Conservation (phyloP, 1,284 basidiomycete genomes). For the Cryptococcus sp. region DNA sequence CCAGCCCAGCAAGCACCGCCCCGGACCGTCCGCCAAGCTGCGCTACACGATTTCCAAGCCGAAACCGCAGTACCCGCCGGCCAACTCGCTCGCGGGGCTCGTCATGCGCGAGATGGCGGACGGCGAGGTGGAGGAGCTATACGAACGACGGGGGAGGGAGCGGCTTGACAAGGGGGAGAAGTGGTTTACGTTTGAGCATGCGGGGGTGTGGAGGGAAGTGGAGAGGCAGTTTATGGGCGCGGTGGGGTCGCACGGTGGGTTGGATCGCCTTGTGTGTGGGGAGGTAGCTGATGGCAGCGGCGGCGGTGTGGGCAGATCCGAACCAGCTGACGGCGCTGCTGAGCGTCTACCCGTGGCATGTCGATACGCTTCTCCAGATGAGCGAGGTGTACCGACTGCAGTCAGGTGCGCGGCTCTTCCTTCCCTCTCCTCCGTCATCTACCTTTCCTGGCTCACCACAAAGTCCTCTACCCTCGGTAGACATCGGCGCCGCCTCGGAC, state of each 20-base stretch:
- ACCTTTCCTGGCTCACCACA: too few species aligned
- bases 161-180: slow-evolving; percentile 57
- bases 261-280: background rate
- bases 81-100: slow-evolving; percentile 56
- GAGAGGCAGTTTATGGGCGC: slow-evolving; percentile 75
- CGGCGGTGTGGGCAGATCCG: slow-evolving; percentile 50
- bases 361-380: slow-evolving; percentile 83
- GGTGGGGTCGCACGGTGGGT: slow-evolving; percentile 71
- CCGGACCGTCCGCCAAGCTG: slow-evolving; percentile 32
- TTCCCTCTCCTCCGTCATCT: background rate
- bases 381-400: slow-evolving; percentile 72
- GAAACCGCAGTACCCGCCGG: slow-evolving; percentile 51
- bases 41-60: slow-evolving; percentile 44
- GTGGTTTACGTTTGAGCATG: slow-evolving; percentile 84
- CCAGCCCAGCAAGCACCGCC: slow-evolving; percentile 25
- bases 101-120: slow-evolving; percentile 59
- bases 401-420: slow-evolving; percentile 66
- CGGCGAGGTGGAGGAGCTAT: slow-evolving; percentile 57
- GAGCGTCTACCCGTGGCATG: slow-evolving; percentile 66
- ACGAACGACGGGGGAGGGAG: slow-evolving; percentile 52
- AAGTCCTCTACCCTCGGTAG: slow-evolving; percentile 47
- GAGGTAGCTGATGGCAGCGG: background rate
- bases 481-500: slow-evolving; percentile 77
- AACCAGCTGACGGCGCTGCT: slow-evolving; percentile 54
- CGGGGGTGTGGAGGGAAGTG: slow-evolving; percentile 71